Conservation (phyloP, 176 grass and related monocot genomes). For the Ampelocalamus luodianensis region DNA sequence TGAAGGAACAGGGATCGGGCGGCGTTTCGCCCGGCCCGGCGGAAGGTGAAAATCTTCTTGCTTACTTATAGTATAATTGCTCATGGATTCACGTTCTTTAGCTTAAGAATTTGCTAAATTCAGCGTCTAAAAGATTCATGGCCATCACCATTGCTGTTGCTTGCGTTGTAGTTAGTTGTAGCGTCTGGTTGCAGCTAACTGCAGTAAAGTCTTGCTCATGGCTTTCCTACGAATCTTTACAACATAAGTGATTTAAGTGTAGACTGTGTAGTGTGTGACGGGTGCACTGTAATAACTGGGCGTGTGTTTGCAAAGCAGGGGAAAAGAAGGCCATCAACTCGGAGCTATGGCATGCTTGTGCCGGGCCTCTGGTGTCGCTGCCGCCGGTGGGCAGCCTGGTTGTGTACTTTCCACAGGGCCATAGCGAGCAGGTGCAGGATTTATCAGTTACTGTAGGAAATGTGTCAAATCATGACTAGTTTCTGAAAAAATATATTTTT, state of each 20-base stretch:
- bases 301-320: conserved; percentile 52
- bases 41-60: conserved; percentile 46
- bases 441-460: conserved; percentile 20
- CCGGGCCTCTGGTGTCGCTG: conserved; percentile 81
- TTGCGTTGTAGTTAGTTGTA: background rate
- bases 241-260: background rate
- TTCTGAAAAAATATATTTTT: conserved; percentile 1
- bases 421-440: conserved; percentile 83
- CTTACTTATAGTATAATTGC: background rate
- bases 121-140: background rate
- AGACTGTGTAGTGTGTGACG: background rate
- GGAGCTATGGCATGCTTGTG: conserved; percentile 97
- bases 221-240: background rate
- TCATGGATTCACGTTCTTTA: background rate
- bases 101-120: conserved; percentile 4
- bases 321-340: conserved; percentile 93
- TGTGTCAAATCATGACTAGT: background rate
- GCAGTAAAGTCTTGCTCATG: background rate
- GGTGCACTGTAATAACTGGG: background rate
- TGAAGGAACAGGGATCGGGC: conserved; percentile 62
- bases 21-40: conserved; percentile 47
- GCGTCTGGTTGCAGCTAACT: background rate
- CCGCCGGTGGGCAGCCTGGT: conserved; percentile 89
- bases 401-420: conserved; percentile 96
- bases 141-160: background rate